These are phyloP conservation scores for Haplographium delicatum DNA, from an alignment of 495 filamentous ascomycete species.

Conservation along the genomic window DNA sequence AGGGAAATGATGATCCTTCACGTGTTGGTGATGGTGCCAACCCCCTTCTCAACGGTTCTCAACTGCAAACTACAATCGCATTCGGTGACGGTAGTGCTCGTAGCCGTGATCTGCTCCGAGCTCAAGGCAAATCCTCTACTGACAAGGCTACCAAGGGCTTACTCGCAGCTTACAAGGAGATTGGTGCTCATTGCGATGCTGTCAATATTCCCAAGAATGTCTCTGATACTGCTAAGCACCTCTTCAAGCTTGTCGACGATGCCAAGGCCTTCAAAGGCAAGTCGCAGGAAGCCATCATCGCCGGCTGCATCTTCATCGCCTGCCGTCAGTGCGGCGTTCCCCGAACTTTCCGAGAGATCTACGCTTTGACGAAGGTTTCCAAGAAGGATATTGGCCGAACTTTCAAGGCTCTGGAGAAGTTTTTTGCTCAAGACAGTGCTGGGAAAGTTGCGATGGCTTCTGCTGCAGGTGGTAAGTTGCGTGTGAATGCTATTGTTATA, in stretches of 20 bases:
- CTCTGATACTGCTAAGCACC: conserved; percentile 81
- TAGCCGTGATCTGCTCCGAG: conserved; percentile 73
- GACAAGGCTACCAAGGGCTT: conserved; percentile 83
- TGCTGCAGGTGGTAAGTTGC: conserved; percentile 41
- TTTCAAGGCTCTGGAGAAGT: conserved; percentile 88
- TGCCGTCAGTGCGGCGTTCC: conserved; percentile 84
- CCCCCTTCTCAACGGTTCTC: conserved; percentile 80
- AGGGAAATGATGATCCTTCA: conserved; percentile 87
- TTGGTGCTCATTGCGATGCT: conserved; percentile 79
- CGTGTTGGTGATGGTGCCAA: conserved; percentile 94
- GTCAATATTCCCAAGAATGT: conserved; percentile 75
- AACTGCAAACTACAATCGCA: conserved; percentile 87
- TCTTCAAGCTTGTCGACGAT: conserved; percentile 91
- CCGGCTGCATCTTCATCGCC: conserved; percentile 94
- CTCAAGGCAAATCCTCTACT: conserved; percentile 76
- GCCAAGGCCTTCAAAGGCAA: conserved; percentile 93
- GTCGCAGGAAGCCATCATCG: conserved; percentile 87
- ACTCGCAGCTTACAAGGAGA: conserved; percentile 80
- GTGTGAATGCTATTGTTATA: conserved; percentile 8
- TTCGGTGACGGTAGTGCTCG: conserved; percentile 70
- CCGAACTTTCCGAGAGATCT: conserved; percentile 90
- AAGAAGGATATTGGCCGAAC: conserved; percentile 97
- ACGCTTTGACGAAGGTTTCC: conserved; percentile 82
- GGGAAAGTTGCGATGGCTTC: conserved; percentile 46
- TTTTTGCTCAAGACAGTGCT: conserved; percentile 59